Evolutionary conservation across 2,329 filamentous ascomycete genomes (phyloP).

Genomic region (Sporothrix brasiliensis): DNA sequence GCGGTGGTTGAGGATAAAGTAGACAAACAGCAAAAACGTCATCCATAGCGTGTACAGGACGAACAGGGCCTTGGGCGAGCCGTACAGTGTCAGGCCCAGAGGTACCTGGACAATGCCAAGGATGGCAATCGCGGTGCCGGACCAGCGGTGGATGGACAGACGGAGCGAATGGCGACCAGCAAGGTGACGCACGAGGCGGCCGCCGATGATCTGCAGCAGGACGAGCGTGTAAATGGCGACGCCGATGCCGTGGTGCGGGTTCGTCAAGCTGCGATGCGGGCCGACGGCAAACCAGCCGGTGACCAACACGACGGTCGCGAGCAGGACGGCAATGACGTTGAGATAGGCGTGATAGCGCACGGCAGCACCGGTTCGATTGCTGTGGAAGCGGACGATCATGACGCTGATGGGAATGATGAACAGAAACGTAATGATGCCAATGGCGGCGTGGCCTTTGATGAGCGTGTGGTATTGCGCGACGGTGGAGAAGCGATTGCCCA

Average conservation of each 20-base stretch:
- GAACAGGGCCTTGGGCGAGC: constrained; percentile 82
- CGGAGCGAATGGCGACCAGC: constrained; percentile 54
- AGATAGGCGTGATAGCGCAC: constrained; percentile 74
- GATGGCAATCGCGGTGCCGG: constrained; percentile 75
- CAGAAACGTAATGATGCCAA: constrained; percentile 74
- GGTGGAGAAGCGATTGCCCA: constrained; percentile 77
- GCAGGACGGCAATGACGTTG: constrained; percentile 67
- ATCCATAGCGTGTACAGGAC: constrained; percentile 83
- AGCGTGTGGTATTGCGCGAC: constrained; percentile 70
- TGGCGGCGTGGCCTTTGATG: constrained; percentile 70
- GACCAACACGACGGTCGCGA: constrained; percentile 72
- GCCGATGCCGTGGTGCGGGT: constrained; percentile 84
- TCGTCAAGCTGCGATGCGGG: constrained; percentile 69
- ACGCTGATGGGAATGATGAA: constrained; percentile 74
- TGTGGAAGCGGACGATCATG: constrained; percentile 72
- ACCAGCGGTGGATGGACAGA: constrained; percentile 80
- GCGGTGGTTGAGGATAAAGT: constrained; percentile 78
- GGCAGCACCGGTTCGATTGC: constrained; percentile 61
- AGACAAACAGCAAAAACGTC: constrained; percentile 69
- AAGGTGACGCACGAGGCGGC: constrained; percentile 62
- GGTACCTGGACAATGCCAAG: constrained; percentile 86
- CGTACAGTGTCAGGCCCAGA: constrained; percentile 86
- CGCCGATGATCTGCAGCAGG: constrained; percentile 70
- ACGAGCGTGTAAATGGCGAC: constrained; percentile 76
- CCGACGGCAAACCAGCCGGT: constrained; percentile 80